These are phyloP conservation scores for Paramecium sexaurelia DNA, from an alignment of 73 alveolate genomes.

Conservation along the genomic window DNA sequence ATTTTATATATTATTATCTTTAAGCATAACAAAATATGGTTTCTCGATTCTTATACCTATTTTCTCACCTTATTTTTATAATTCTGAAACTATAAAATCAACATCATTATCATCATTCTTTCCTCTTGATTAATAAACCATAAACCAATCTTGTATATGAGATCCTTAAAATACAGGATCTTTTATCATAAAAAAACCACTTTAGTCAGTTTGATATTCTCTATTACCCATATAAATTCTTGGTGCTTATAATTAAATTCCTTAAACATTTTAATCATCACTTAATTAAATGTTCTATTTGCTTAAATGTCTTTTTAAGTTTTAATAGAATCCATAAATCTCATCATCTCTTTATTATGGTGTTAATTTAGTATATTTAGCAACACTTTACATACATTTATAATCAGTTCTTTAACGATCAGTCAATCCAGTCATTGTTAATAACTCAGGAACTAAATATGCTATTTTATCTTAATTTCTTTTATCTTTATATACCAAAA, in stretches of 20 bases:
- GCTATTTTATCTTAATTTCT: conserved; percentile 57
- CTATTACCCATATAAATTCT: not conserved
- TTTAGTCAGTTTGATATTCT: not conserved
- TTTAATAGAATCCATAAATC: not conserved
- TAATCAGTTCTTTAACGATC: conserved; percentile 45
- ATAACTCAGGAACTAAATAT: conserved; percentile 71
- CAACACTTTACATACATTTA: conserved; percentile 64
- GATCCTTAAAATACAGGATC: conserved; percentile 9
- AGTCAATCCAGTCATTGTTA: conserved; percentile 70
- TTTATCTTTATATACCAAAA: conserved; percentile 24
- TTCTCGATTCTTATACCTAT: conserved; percentile 32
- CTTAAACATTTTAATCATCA: not conserved
- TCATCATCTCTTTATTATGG: conserved; percentile 31
- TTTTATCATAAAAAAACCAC: conserved; percentile 7
- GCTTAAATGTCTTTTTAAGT: not conserved
- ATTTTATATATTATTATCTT: not conserved
- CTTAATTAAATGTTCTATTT: not conserved
- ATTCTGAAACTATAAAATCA: not conserved
- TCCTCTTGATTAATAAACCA: conserved; percentile 5
- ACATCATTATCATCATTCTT: conserved; percentile 45
- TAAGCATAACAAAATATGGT: conserved; percentile 3
- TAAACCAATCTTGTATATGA: conserved; percentile 45
- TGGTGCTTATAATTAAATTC: not conserved
- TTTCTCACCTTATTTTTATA: not conserved
- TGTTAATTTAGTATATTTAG: conserved; percentile 9